phyloP scores from a whole-genome alignment of 1,284 basidiomycete species.

The Leccinum fuscescens region DNA sequence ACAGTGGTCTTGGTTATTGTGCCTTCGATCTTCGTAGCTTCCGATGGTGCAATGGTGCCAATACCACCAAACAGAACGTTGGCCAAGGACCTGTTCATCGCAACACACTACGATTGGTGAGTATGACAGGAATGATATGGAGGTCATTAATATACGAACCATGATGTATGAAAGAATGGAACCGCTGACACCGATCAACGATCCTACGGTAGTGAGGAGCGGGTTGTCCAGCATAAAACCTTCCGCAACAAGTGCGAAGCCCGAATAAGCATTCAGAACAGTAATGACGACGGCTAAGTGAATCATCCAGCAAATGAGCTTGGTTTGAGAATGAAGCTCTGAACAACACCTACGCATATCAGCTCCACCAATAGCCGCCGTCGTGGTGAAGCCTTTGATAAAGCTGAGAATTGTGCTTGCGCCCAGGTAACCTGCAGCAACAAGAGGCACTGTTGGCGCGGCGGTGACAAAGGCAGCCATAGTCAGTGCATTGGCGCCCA shows the following conservation, averaged over 20 bases:
- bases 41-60: constrained; percentile 49
- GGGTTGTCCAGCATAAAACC: constrained; percentile 88
- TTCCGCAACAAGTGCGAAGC: constrained; percentile 91
- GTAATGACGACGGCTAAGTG: constrained; percentile 78
- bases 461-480: constrained; percentile 75
- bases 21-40: constrained; percentile 76
- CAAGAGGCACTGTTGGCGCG: constrained; percentile 64
- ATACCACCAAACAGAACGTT: constrained; percentile 84
- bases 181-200: constrained; percentile 81
- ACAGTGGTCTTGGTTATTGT: constrained; percentile 71
- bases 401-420: constrained; percentile 74
- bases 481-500: constrained; percentile 66
- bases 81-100: constrained; percentile 80
- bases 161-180: constrained; percentile 90
- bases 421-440: constrained; percentile 75
- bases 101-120: constrained; percentile 63
- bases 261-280: constrained; percentile 84
- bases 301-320: not conserved
- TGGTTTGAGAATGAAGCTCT: not conserved
- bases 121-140: constrained; percentile 2
- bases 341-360: constrained; percentile 74
- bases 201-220: constrained; percentile 76
- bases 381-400: constrained; percentile 80
- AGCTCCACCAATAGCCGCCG: constrained; percentile 82
- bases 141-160: constrained; percentile 44